These are phyloP conservation scores for Neofusicoccum ribis DNA, from an alignment of 2,329 filamentous ascomycete genomes.

Conservation along the genomic window DNA sequence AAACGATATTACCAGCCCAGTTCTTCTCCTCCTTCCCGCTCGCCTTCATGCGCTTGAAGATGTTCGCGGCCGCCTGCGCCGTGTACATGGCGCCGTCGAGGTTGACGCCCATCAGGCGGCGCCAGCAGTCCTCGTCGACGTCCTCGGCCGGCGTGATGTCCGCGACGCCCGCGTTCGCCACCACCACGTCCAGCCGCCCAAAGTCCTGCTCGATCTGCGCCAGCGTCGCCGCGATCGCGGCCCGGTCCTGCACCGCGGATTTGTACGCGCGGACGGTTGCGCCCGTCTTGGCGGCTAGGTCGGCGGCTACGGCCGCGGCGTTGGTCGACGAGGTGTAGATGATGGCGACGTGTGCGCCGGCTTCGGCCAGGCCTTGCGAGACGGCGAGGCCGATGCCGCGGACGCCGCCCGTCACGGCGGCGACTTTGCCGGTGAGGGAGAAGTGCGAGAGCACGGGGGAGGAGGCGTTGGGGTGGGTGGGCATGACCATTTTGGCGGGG, in stretches of 20 bases:
- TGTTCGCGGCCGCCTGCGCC: constrained; percentile 39
- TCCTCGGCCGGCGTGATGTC: constrained; percentile 17
- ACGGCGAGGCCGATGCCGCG: constrained; percentile 21
- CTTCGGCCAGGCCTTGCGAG: constrained; percentile 20
- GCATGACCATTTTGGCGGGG: constrained; percentile 15
- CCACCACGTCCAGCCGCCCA: constrained; percentile 20
- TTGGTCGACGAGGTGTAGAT: constrained; percentile 24
- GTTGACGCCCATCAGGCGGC: constrained; percentile 8
- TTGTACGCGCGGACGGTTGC: constrained; percentile 25
- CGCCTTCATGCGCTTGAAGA: constrained; percentile 38
- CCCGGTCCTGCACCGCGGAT: constrained; percentile 22
- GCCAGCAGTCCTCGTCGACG: constrained; percentile 1
- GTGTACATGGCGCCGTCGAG: constrained; percentile 40
- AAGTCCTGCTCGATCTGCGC: constrained; percentile 16
- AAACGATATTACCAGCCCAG: constrained; percentile 34
- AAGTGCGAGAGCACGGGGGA: constrained; percentile 20
- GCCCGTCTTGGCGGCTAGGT: constrained; percentile 23
- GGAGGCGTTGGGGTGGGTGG: constrained; percentile 5
- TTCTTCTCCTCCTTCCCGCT: constrained; percentile 23
- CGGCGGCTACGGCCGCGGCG: constrained; percentile 22
- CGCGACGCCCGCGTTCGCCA: constrained; percentile 20
- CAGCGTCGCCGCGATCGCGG: constrained; percentile 20
- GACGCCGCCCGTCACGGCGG: constrained; percentile 20
- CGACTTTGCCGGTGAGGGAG: constrained; percentile 20
- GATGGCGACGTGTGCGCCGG: constrained; percentile 19